Evolutionary conservation across 2,329 filamentous ascomycete genomes (phyloP).

Genomic region (Claviceps spartinae): DNA sequence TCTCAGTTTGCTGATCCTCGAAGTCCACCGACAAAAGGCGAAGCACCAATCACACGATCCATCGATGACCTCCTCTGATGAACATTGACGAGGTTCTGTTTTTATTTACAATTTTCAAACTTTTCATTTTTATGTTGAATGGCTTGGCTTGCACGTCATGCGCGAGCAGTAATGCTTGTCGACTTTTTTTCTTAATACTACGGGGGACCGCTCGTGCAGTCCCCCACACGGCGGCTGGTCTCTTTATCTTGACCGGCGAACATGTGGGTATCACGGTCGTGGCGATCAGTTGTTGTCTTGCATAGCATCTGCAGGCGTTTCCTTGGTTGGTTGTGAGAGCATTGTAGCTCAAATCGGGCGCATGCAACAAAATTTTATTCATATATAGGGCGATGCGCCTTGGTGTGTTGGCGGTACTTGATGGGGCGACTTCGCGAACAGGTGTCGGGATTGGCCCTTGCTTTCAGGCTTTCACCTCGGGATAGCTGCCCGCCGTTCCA

Average conservation of each 20-base stretch:
- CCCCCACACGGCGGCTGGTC: background rate
- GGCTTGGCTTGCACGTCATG: background rate
- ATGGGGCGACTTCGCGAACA: no score
- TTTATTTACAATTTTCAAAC: background rate
- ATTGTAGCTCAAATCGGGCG: no score
- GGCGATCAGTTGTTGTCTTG: background rate
- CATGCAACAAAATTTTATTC: no score
- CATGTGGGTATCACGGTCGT: background rate
- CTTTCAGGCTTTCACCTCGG: no score
- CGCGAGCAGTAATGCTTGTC: background rate
- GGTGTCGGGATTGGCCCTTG: no score
- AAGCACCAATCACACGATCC: slow-evolving; percentile 61
- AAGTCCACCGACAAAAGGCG: slow-evolving; percentile 61
- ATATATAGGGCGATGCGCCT: no score
- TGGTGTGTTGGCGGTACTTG: no score
- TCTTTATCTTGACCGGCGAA: background rate
- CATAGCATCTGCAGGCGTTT: slow-evolving; percentile 6
- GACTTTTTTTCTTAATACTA: no score
- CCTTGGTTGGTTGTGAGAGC: slow-evolving; percentile 1
- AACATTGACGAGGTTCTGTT: background rate
- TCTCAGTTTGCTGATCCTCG: slow-evolving; percentile 48
- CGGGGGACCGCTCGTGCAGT: no score
- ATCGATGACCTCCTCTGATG: slow-evolving; percentile 62
- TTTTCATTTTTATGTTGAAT: background rate
- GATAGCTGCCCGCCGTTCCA: no score